Evolutionary conservation across 805 yeast genomes (phyloP).

Genomic region (Torulaspora delbrueckii): DNA sequence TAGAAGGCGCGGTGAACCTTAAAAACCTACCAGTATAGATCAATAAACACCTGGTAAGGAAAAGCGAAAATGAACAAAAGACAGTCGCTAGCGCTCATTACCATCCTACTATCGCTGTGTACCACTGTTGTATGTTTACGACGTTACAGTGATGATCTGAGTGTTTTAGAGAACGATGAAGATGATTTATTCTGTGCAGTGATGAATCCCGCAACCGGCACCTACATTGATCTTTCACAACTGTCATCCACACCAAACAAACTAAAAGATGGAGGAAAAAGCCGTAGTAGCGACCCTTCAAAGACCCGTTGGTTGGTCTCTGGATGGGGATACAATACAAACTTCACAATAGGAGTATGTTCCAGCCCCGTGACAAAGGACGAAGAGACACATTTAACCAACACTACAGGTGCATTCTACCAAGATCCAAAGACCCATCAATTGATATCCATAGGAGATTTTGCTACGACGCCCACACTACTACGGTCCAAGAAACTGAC

Average conservation of each 20-base stretch:
- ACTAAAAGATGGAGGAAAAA: constrained; percentile 6
- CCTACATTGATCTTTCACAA: constrained; percentile 33
- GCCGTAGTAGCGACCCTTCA: constrained; percentile 10
- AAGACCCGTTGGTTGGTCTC: constrained; percentile 52
- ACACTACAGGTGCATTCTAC: constrained; percentile 51
- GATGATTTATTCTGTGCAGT: constrained; percentile 31
- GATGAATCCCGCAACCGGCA: constrained; percentile 29
- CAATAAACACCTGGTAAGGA: not conserved
- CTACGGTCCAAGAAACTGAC: constrained; percentile 63
- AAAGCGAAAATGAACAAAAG: not conserved
- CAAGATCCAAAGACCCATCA: constrained; percentile 38
- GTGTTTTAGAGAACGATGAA: not conserved
- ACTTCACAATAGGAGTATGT: constrained; percentile 73
- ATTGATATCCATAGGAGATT: constrained; percentile 55
- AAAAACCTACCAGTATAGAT: too few species aligned
- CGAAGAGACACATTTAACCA: constrained; percentile 25
- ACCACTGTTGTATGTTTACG: not conserved
- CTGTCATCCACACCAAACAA: constrained; percentile 31
- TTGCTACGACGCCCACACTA: constrained; percentile 55
- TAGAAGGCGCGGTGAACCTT: not conserved
- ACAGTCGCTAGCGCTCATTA: not conserved
- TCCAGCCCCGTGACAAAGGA: constrained; percentile 44
- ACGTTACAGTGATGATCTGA: not conserved
- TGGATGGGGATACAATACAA: constrained; percentile 64
- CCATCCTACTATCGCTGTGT: not conserved